phyloP scores from a whole-genome alignment of 2,329 filamentous ascomycete genomes.

The Colletotrichum sp. region DNA sequence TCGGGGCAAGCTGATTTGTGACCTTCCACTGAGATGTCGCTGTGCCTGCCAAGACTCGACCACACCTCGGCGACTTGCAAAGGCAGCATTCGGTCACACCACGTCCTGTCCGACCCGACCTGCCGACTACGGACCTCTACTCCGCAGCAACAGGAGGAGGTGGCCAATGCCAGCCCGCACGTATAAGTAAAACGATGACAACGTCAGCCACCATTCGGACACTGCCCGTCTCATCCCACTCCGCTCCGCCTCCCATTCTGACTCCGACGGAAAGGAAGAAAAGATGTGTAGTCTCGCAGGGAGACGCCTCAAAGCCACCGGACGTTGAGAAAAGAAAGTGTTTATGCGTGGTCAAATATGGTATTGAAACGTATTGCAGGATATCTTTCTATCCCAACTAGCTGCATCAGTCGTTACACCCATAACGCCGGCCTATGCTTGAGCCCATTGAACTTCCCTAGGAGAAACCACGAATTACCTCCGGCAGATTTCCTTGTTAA shows the following conservation, averaged over 20 bases:
- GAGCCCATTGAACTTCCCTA: background rate
- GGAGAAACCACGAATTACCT: background rate
- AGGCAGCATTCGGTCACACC: background rate
- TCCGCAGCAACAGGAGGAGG: background rate
- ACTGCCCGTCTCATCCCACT: background rate
- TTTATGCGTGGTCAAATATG: background rate
- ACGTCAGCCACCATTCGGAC: background rate
- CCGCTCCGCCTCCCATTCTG: background rate
- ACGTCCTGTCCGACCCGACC: background rate
- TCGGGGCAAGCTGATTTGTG: background rate
- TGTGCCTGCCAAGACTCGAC: background rate
- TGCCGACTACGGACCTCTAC: background rate
- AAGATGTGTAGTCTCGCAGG: background rate
- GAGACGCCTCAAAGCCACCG: background rate
- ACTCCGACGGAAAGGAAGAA: background rate
- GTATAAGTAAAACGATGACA: background rate
- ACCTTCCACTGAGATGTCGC: background rate
- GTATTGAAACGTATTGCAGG: background rate
- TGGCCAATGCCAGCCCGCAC: background rate
- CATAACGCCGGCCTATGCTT: background rate
- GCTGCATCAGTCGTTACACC: background rate
- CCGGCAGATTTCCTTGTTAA: conserved; percentile 32
- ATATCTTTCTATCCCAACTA: background rate
- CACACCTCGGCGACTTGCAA: background rate
- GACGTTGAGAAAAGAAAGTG: background rate